These are phyloP conservation scores for Microcos paniculata DNA, from an alignment of 345 rosid genomes.

Conservation along the genomic window DNA sequence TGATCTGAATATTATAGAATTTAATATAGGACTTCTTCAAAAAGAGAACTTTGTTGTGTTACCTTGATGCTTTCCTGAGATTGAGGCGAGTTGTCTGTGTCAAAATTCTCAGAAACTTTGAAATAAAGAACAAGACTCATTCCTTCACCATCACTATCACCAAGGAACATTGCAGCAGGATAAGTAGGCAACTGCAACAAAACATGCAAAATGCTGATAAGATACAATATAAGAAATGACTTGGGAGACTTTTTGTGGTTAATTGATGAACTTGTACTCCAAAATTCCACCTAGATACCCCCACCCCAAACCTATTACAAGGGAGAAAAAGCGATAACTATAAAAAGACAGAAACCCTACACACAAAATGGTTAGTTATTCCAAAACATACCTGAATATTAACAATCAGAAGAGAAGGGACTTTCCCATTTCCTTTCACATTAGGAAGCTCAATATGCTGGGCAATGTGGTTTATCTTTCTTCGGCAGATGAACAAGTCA, in stretches of 20 bases:
- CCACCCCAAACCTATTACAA: not conserved
- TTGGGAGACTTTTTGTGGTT: not conserved
- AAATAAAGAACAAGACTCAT: constrained; percentile 90
- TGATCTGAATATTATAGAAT: not conserved
- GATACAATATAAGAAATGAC: not conserved
- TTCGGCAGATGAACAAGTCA: constrained; percentile 69
- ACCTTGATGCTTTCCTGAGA: constrained; percentile 76
- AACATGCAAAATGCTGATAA: constrained; percentile 11
- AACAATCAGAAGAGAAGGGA: constrained; percentile 81
- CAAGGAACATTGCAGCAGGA: constrained; percentile 90
- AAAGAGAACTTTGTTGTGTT: constrained; percentile 3
- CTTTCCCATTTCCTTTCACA: constrained; percentile 53
- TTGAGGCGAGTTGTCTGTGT: constrained; percentile 56
- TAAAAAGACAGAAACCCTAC: no score
- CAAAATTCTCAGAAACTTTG: constrained; percentile 61
- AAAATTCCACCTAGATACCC: not conserved
- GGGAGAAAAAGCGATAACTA: not conserved
- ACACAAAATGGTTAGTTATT: not conserved
- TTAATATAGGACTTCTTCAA: not conserved
- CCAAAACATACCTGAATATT: constrained; percentile 72
- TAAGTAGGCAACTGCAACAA: constrained; percentile 77
- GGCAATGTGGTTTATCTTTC: constrained; percentile 86
- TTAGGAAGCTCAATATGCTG: constrained; percentile 88
- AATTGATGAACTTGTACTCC: not conserved
- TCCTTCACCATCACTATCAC: constrained; percentile 90